phyloP scores from a whole-genome alignment of 192 early-diverging fungal species.

The Chytriomyces sp. region DNA sequence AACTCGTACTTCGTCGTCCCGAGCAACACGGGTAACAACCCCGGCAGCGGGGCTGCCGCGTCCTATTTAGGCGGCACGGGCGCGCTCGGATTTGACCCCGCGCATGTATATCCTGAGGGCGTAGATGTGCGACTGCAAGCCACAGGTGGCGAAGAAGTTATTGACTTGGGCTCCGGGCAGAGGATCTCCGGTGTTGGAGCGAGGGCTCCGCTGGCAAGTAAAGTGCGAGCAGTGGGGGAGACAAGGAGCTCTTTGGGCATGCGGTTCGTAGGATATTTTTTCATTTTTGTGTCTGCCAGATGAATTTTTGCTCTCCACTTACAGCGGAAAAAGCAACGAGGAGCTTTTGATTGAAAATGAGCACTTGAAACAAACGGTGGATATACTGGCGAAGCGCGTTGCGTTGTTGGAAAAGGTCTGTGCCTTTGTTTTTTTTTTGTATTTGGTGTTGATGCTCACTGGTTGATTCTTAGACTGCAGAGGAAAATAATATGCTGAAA shows the following conservation, averaged over 20 bases:
- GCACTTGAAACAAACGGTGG: slow-evolving; percentile 63
- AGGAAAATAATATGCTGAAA: slow-evolving; percentile 64
- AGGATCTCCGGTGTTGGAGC: background rate
- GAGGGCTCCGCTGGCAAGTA: background rate
- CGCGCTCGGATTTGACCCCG: background rate
- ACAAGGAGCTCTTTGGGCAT: background rate
- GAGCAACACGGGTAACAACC: background rate
- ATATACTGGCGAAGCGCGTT: slow-evolving; percentile 59
- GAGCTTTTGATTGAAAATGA: slow-evolving; percentile 70
- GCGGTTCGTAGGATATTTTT: slow-evolving; percentile 6
- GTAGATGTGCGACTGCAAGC: slow-evolving; percentile 1
- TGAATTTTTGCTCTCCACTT: background rate
- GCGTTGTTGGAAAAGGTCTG: slow-evolving; percentile 58
- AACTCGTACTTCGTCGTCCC: slow-evolving; percentile 51
- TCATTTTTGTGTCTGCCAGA: background rate
- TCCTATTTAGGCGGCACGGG: slow-evolving; percentile 18
- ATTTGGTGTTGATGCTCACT: background rate
- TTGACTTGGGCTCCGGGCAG: background rate
- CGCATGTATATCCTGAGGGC: slow-evolving; percentile 12
- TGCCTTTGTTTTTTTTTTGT: background rate
- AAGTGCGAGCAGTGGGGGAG: slow-evolving; percentile 17
- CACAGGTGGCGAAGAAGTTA: background rate
- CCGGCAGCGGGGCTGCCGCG: background rate
- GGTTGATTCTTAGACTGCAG: slow-evolving; percentile 46
- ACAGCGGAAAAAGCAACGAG: slow-evolving; percentile 57